phyloP scores from a whole-genome alignment of 495 filamentous ascomycete species.

The Usnea hakonensis region DNA sequence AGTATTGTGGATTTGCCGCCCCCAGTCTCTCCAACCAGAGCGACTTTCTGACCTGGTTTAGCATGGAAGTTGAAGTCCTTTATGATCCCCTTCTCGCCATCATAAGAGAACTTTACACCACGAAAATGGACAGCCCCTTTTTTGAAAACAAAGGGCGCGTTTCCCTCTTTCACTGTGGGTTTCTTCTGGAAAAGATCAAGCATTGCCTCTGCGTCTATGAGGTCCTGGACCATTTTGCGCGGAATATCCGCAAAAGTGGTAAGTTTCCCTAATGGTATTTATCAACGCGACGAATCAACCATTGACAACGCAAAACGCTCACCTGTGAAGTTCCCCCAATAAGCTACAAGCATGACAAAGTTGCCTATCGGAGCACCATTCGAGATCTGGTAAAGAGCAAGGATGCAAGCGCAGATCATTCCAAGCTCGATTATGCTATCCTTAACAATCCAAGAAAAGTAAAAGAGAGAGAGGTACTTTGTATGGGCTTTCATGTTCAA shows the following conservation, averaged over 20 bases:
- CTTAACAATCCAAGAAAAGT: constrained; percentile 36
- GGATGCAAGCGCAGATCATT: constrained; percentile 52
- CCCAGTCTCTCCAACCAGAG: constrained; percentile 55
- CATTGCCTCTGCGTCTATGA: constrained; percentile 66
- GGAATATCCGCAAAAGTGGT: constrained; percentile 34
- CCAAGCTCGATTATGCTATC: constrained; percentile 55
- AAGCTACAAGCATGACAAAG: constrained; percentile 62
- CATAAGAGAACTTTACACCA: constrained; percentile 44
- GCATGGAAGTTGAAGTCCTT: constrained; percentile 45
- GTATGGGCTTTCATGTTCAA: not conserved
- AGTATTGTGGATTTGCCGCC: constrained; percentile 54
- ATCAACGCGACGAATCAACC: too few relatives aligned
- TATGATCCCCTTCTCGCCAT: constrained; percentile 42
- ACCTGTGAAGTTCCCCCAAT: constrained; percentile 54
- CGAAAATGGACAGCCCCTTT: constrained; percentile 44
- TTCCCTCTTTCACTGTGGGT: constrained; percentile 52
- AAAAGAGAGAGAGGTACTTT: not conserved
- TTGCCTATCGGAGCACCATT: constrained; percentile 54
- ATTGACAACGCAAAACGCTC: too few relatives aligned
- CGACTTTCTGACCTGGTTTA: constrained; percentile 46
- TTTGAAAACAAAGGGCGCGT: constrained; percentile 47
- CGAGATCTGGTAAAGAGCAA: constrained; percentile 61
- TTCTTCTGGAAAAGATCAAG: constrained; percentile 63
- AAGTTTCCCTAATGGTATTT: constrained; percentile 10
- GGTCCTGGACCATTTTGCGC: constrained; percentile 48